Percentiles rank a stretch among this genome's conserved stretches.
phyloP scores from a whole-genome alignment of 2,329 filamentous ascomycete genomes.

The Nigrospora oryzae region DNA sequence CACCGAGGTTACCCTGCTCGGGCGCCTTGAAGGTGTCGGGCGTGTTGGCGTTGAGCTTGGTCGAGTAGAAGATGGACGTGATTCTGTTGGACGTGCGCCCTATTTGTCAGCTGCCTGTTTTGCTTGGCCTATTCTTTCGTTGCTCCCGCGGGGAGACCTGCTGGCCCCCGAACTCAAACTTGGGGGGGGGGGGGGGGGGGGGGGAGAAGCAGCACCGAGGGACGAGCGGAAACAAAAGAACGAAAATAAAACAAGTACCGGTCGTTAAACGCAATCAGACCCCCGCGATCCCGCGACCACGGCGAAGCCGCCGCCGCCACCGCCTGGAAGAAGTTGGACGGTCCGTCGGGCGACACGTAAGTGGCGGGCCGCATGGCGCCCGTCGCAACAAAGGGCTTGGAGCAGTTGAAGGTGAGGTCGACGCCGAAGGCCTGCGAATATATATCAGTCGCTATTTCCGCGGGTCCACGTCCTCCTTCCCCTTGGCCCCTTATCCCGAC shows the following conservation, averaged over 20 bases:
- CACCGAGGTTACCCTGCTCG: slow-evolving; percentile 49
- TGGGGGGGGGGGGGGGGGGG: no score
- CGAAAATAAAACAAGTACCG: slow-evolving; percentile 16
- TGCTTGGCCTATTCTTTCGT: no score
- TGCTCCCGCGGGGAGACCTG: no score
- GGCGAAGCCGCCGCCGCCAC: slow-evolving; percentile 44
- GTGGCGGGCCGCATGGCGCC: slow-evolving; percentile 57
- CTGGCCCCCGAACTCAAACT: no score
- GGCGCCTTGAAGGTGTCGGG: slow-evolving; percentile 53
- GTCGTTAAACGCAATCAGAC: slow-evolving; percentile 55
- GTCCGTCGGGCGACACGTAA: slow-evolving; percentile 54
- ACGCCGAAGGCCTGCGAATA: slow-evolving; percentile 44
- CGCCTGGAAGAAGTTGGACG: slow-evolving; percentile 52
- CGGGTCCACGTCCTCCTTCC: no score
- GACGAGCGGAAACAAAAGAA: no score
- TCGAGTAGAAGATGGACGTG: slow-evolving; percentile 46
- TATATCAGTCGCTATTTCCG: no score
- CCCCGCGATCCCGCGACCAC: slow-evolving; percentile 38
- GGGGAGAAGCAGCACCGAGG: no score
- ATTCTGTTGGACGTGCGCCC: slow-evolving; percentile 21
- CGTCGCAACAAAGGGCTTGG: slow-evolving; percentile 51
- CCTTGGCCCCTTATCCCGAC: no score
- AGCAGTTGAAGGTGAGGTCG: slow-evolving; percentile 45
- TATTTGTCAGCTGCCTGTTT: no score
- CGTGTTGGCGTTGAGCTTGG: slow-evolving; percentile 55